Percentiles rank a stretch among this genome's conserved stretches.
Conservation (phyloP, 2,329 filamentous ascomycete genomes). For the Xylaria sp. region DNA sequence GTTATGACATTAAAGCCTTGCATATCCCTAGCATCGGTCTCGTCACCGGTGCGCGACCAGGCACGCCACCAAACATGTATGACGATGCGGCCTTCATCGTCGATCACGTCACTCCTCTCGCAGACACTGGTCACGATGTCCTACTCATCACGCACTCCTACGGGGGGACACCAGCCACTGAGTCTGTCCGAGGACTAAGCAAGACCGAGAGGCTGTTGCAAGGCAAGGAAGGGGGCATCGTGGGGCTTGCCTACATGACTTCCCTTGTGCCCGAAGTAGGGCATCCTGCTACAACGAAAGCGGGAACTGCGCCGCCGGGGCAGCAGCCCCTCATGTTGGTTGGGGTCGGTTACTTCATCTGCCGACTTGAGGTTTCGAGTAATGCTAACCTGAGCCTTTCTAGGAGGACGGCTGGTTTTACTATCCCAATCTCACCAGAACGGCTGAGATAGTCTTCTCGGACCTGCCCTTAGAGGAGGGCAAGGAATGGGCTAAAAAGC, state of each 20-base stretch:
- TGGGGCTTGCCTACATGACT: constrained; percentile 40
- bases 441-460: constrained; percentile 34
- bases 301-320: neutral
- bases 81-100: constrained; percentile 43
- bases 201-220: constrained; percentile 39
- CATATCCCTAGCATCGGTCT: constrained; percentile 25
- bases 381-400: neutral
- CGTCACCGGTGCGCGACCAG: constrained; percentile 5
- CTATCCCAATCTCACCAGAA: constrained; percentile 23
- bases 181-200: constrained; percentile 41
- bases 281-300: neutral
- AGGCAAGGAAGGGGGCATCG: constrained; percentile 45
- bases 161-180: constrained; percentile 31
- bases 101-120: constrained; percentile 41
- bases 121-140: constrained; percentile 34
- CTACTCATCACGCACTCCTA: constrained; percentile 31
- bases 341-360: neutral
- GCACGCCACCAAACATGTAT: constrained; percentile 34
- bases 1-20: constrained; percentile 23
- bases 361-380: neutral
- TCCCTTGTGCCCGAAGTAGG: constrained; percentile 36
- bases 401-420: constrained; percentile 38
- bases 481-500: constrained; percentile 5
- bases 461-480: constrained; percentile 37
- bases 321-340: constrained; percentile 4